A percentile compares a stretch with the other conserved stretches of the same genome.
Evolutionary conservation across 352 stramenopile genomes (phyloP).

Genomic region (Bremia lactucae): DNA sequence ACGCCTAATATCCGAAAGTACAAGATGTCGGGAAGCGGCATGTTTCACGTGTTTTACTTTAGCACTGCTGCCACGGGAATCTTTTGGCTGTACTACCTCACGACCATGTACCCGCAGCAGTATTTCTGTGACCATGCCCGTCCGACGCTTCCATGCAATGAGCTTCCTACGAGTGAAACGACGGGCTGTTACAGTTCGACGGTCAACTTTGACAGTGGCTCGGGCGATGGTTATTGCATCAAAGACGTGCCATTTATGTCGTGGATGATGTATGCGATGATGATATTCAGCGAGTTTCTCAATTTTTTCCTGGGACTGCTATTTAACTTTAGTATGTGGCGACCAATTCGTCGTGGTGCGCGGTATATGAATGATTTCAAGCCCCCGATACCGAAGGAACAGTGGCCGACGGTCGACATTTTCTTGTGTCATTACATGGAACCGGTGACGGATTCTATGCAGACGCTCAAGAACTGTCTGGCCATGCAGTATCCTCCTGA

Average conservation of each 20-base stretch:
- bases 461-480: constrained; percentile 81
- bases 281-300: constrained; percentile 82
- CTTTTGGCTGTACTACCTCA: constrained; percentile 72
- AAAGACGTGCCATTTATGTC: constrained; percentile 40
- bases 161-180: constrained; percentile 40
- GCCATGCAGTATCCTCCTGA: constrained; percentile 83
- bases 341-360: constrained; percentile 76
- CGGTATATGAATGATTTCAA: constrained; percentile 87
- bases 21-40: constrained; percentile 78
- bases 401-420: constrained; percentile 82
- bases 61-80: constrained; percentile 48
- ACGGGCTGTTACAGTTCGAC: constrained; percentile 49
- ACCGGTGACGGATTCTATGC: constrained; percentile 72
- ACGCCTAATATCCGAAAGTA: constrained; percentile 88
- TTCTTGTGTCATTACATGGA: constrained; percentile 88
- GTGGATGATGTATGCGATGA: constrained; percentile 81
- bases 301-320: constrained; percentile 82
- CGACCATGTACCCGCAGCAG: constrained; percentile 76
- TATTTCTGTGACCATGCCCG: constrained; percentile 62
- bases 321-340: constrained; percentile 89
- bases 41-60: constrained; percentile 86
- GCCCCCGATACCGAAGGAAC: constrained; percentile 77
- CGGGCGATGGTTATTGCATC: constrained; percentile 76
- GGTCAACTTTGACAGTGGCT: constrained; percentile 54
- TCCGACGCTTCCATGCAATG: constrained; percentile 56